Base-by-base conservation (phyloP, 306 rosid species). In the Corylus avellana region DNA sequence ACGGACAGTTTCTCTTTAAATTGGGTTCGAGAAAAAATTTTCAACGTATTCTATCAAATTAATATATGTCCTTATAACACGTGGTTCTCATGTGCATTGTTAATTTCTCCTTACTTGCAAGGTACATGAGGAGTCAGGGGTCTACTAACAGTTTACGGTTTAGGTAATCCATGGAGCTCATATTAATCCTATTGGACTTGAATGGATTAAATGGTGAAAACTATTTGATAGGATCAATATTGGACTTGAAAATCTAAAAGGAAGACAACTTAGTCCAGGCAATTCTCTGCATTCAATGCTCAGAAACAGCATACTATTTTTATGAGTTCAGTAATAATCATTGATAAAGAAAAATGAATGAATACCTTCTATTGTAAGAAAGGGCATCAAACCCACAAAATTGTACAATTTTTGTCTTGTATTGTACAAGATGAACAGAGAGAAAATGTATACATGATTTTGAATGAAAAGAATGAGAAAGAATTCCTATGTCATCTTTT, bases 401-500 rank as follows among this genome's bases (percentile, higher is more conserved):
- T 75, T 73, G 17, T 80, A 85, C 89, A 89, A 55, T 67, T 81
- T 77, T 77, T 72, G 67, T 80, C 77, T 84, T 79, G 74, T 54
- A 77, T 79, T 82, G 72, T 73, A 76, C 84, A 73, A 82, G 83
- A 84, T 79, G 86, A 89, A 77, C 75, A 71, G 73, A 68, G n/a
- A 79, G 85, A 81, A 44, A 86, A 85, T 70, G 74, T 61, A 80
- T 88, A 87, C 77, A 76, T 79, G 75, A 72, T 56, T 79, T 42
- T 69, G 51, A 78, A 76, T 69, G 76, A 70, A 85, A 85, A 88
- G 80, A 86, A 79, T 80, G 83, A 85, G 70, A 76, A 66, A 82
- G 75, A 89, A 79, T 78, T 79, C 81, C 77, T 83, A 78, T 77
- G 47, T 78, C 76, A 51, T 85, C 84, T 82, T 88, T 80, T 83